Evolutionary conservation across 2,329 filamentous ascomycete species (phyloP).

Genomic region (Penicillium corylophilum): DNA sequence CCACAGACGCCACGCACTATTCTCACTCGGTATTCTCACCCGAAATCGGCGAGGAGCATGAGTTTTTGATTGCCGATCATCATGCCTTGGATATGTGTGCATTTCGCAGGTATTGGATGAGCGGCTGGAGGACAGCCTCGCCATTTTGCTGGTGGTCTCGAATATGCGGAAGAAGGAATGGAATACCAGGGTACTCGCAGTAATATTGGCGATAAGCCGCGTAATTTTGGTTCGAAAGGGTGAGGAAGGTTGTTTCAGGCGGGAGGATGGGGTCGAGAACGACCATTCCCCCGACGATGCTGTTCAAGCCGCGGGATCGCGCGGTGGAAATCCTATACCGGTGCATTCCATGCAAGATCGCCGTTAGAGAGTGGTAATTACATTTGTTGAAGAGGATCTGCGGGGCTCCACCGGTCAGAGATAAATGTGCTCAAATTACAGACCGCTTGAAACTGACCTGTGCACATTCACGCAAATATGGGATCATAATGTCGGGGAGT

Average conservation of each 20-base stretch:
- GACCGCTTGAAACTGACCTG: conserved; percentile 26
- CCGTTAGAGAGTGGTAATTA: conserved; percentile 41
- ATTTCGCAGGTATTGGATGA: conserved; percentile 28
- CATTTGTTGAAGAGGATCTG: conserved; percentile 30
- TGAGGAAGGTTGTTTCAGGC: conserved; percentile 25
- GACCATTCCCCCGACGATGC: conserved; percentile 16
- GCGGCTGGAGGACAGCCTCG: conserved; percentile 25
- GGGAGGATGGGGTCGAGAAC: conserved; percentile 26
- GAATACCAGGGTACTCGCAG: conserved; percentile 34
- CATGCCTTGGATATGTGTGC: conserved; percentile 1
- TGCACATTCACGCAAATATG: conserved; percentile 35
- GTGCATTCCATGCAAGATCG: conserved; percentile 38
- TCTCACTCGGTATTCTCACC: conserved; percentile 3
- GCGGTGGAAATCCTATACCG: conserved; percentile 30
- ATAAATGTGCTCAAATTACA: background rate
- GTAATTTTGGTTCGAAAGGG: conserved; percentile 35
- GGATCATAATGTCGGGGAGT: conserved; percentile 30
- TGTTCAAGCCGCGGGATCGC: conserved; percentile 14
- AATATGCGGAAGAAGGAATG: conserved; percentile 41
- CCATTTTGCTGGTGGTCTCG: conserved; percentile 33
- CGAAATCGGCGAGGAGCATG: background rate
- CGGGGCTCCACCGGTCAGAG: conserved; percentile 2
- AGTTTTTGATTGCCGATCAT: conserved; percentile 2
- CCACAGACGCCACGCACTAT: conserved; percentile 12
- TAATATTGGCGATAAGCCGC: conserved; percentile 36